phyloP scores from a whole-genome alignment of 2,329 filamentous ascomycete genomes.

The Talaromyces amestolkiae region DNA sequence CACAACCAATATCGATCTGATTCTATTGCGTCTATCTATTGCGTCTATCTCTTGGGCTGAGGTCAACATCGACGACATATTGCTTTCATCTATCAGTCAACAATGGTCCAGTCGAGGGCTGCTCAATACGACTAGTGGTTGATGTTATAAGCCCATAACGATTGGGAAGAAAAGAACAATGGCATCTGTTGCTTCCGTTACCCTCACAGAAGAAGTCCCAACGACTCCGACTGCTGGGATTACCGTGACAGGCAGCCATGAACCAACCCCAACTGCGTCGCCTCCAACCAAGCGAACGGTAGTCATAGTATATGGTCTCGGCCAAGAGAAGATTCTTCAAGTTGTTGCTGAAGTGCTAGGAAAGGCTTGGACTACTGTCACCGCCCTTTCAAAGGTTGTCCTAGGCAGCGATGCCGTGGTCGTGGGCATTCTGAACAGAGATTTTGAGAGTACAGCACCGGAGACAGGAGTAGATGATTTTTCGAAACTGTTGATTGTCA shows the following conservation, averaged over 20 bases:
- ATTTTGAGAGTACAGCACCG: constrained; percentile 58
- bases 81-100: neutral
- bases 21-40: no score
- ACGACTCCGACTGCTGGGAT: neutral
- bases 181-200: constrained; percentile 11
- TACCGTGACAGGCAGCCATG: constrained; percentile 11
- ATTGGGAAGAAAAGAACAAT: constrained; percentile 1
- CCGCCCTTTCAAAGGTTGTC: constrained; percentile 55
- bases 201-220: neutral
- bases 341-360: constrained; percentile 77
- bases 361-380: constrained; percentile 64
- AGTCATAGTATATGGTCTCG: constrained; percentile 66
- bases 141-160: neutral
- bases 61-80: neutral
- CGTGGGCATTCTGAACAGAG: constrained; percentile 60
- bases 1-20: neutral
- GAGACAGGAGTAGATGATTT: constrained; percentile 49
- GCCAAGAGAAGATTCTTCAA: constrained; percentile 71
- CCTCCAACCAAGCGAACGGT: constrained; percentile 36
- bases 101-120: constrained; percentile 13
- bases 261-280: constrained; percentile 4
- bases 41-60: no score
- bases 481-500: constrained; percentile 64
- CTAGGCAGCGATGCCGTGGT: constrained; percentile 62
- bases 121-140: constrained; percentile 12